Conservation (phyloP, 371 early-diverging fungal genomes). For the Actinomucor elegans region DNA sequence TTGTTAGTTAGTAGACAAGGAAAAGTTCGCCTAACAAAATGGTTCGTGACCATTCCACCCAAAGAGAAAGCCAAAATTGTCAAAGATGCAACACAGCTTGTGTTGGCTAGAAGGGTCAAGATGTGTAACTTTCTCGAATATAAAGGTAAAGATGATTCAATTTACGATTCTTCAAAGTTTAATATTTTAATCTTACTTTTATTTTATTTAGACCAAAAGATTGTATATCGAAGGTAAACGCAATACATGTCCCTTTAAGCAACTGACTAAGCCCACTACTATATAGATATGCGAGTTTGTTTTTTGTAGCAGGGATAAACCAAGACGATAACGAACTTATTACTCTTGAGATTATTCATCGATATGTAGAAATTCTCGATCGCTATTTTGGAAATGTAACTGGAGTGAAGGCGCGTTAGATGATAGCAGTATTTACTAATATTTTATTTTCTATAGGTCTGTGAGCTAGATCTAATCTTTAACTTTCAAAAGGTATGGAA, state of each 20-base stretch:
- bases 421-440: neutral
- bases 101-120: conserved; percentile 86
- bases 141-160: conserved; percentile 79
- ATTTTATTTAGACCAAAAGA: conserved; percentile 72
- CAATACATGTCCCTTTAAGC: neutral
- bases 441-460: conserved; percentile 56
- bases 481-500: conserved; percentile 75
- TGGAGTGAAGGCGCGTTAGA: too few species aligned
- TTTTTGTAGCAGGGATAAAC: conserved; percentile 93
- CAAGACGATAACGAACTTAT: conserved; percentile 92
- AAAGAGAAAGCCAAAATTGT: conserved; percentile 95
- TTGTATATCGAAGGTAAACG: conserved; percentile 77
- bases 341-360: conserved; percentile 92
- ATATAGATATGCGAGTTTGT: conserved; percentile 90
- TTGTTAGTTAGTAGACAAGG: conserved; percentile 75
- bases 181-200: neutral
- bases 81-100: conserved; percentile 91
- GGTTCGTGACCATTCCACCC: conserved; percentile 88
- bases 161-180: neutral
- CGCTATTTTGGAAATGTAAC: conserved; percentile 95
- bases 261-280: neutral
- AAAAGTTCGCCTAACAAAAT: conserved; percentile 93
- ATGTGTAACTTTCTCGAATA: conserved; percentile 98
- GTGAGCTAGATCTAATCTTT: conserved; percentile 88
- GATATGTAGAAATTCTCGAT: conserved; percentile 96